Conservation (phyloP, 768 basidiomycete species). For the Symmetrospora coprosmae region DNA sequence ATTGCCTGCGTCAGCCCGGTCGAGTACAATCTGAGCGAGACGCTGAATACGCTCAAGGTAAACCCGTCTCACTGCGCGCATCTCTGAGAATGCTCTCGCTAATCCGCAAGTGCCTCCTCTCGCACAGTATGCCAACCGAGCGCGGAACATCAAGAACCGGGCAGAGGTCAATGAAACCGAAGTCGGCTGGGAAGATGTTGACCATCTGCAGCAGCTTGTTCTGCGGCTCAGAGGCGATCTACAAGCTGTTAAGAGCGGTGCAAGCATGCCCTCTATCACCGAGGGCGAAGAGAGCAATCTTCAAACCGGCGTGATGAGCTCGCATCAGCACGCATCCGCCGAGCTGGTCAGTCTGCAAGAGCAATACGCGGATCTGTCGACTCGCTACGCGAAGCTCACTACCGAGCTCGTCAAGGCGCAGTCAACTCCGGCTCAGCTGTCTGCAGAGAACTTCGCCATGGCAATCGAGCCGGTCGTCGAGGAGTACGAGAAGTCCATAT, state of each 20-base stretch:
- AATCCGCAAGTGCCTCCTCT: slow-evolving; percentile 25
- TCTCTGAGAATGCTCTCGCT: neutral
- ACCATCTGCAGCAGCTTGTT: slow-evolving; percentile 83
- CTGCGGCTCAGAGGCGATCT: slow-evolving; percentile 73
- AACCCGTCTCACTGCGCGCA: neutral
- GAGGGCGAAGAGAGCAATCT: slow-evolving; percentile 34
- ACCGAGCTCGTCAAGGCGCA: slow-evolving; percentile 58
- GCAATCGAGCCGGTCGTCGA: slow-evolving; percentile 88
- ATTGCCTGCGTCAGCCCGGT: slow-evolving; percentile 93
- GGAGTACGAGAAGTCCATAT: slow-evolving; percentile 95
- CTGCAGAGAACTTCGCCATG: slow-evolving; percentile 36
- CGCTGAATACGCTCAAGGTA: slow-evolving; percentile 54
- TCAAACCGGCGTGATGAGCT: neutral
- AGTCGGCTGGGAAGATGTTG: slow-evolving; percentile 96
- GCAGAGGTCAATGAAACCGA: slow-evolving; percentile 85
- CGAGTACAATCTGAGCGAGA: slow-evolving; percentile 88
- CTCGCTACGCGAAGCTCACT: slow-evolving; percentile 72
- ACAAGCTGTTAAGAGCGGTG: slow-evolving; percentile 45
- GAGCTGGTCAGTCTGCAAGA: slow-evolving; percentile 66
- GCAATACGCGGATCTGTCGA: slow-evolving; percentile 69
- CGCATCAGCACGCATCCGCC: slow-evolving; percentile 40
- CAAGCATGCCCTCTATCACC: slow-evolving; percentile 33
- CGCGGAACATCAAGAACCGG: slow-evolving; percentile 90
- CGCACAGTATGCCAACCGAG: slow-evolving; percentile 91
- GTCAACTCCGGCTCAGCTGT: slow-evolving; percentile 44